These are phyloP conservation scores for Tetrapisispora phaffii DNA, from an alignment of 805 yeast species.

Conservation along the genomic window DNA sequence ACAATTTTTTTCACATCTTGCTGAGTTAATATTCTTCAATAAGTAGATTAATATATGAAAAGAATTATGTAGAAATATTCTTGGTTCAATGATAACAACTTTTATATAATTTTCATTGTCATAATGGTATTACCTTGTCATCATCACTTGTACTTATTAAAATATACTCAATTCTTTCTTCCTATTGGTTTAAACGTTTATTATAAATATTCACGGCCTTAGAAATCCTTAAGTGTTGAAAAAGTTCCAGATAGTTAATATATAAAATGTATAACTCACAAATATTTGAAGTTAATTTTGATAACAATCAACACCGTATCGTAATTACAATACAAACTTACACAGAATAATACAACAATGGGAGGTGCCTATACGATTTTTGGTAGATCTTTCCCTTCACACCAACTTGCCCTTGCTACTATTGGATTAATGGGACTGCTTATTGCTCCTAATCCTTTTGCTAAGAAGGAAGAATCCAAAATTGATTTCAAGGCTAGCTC, in stretches of 20 bases:
- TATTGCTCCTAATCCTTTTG: conserved; percentile 61
- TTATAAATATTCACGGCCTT: background rate
- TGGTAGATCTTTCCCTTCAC: conserved; percentile 78
- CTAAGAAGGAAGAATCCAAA: conserved; percentile 44
- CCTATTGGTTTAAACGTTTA: background rate
- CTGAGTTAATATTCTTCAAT: no score
- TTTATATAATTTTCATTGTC: no score
- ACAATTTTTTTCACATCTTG: no score
- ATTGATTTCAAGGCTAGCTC: conserved; percentile 69
- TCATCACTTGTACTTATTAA: background rate
- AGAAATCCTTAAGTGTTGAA: background rate
- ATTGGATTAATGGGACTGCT: conserved; percentile 56
- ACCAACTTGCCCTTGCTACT: conserved; percentile 76
- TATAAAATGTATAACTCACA: background rate
- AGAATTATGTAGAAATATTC: no score
- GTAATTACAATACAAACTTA: background rate
- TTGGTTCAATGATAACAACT: no score
- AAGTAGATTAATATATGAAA: no score
- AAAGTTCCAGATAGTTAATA: background rate
- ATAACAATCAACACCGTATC: background rate
- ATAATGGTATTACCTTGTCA: no score
- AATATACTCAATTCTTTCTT: background rate
- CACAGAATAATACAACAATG: conserved; percentile 21
- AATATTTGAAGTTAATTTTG: no score
- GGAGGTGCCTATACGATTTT: conserved; percentile 76